A percentile compares a stretch with the other conserved stretches of the same genome.
phyloP scores from a whole-genome alignment of 1,139 yeast species.

The Meyerozyma elateridarum region DNA sequence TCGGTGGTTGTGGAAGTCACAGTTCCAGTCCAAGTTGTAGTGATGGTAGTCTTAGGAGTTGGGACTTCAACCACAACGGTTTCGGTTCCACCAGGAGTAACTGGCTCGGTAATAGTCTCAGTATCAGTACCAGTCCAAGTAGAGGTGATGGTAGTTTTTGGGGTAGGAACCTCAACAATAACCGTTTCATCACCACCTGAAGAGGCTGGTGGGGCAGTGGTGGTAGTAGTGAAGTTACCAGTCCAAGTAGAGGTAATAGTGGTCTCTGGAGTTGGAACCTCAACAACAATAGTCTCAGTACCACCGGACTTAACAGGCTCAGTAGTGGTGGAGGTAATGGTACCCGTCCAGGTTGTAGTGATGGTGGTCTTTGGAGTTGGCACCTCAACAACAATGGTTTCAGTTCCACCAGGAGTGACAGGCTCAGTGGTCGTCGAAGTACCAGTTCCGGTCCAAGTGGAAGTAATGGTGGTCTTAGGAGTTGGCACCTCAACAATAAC shows the following conservation, averaged over 20 bases:
- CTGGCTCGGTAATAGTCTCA: background rate
- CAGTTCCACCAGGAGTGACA: conserved; percentile 8
- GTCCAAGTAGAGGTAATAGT: conserved; percentile 8
- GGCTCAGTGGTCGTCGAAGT: conserved; percentile 7
- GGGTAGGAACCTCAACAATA: background rate
- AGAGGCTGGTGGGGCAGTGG: conserved; percentile 5
- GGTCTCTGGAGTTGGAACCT: conserved; percentile 8
- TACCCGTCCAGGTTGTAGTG: conserved; percentile 5
- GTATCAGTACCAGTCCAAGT: conserved; percentile 3
- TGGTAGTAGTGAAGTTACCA: conserved; percentile 6
- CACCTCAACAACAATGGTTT: conserved; percentile 10
- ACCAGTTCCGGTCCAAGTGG: conserved; percentile 1
- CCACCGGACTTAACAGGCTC: background rate
- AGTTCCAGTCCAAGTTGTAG: conserved; percentile 9
- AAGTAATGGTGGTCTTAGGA: conserved; percentile 5
- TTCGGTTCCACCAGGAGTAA: conserved; percentile 6
- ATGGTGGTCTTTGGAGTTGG: conserved; percentile 8
- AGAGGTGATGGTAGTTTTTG: background rate
- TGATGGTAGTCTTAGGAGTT: conserved; percentile 5
- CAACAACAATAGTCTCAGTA: conserved; percentile 6
- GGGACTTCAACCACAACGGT: conserved; percentile 11
- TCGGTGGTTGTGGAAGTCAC: conserved; percentile 7
- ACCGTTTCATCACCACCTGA: conserved; percentile 5
- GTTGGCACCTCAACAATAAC: conserved; percentile 8
- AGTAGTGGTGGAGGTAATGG: background rate